These are phyloP conservation scores for Telopea speciosissima DNA, from an alignment of 177 flowering plant species.

Conservation along the genomic window DNA sequence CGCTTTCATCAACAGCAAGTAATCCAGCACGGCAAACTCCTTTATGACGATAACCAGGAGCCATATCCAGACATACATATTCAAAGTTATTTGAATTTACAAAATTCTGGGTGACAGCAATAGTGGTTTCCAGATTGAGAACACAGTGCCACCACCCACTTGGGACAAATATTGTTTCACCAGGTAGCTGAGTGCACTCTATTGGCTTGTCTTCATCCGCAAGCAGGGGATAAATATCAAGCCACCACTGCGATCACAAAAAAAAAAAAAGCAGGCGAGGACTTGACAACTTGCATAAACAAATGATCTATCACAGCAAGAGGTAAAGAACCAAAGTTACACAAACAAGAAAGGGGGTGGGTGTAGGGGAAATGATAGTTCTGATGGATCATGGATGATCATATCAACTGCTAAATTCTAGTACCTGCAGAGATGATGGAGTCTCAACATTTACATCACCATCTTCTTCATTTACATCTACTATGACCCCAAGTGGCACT, in stretches of 20 bases:
- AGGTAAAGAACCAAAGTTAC: too few relatives aligned
- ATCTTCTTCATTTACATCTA: conserved; percentile 91
- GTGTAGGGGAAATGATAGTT: too few relatives aligned
- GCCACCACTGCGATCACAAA: conserved; percentile 82
- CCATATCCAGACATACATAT: conserved; percentile 91
- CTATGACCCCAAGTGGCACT: conserved; percentile 90
- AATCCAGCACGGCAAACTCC: conserved; percentile 95
- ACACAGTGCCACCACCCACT: conserved; percentile 99
- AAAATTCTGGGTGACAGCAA: conserved; percentile 95
- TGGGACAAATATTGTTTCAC: conserved; percentile 96
- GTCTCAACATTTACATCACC: conserved; percentile 88
- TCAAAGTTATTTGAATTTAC: conserved; percentile 83
- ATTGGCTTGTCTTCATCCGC: conserved; percentile 85
- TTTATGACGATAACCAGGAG: conserved; percentile 93
- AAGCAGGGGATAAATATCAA: conserved; percentile 90
- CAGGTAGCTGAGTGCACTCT: conserved; percentile 90
- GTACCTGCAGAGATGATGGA: conserved; percentile 93
- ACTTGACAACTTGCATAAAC: not conserved
- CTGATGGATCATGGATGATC: not conserved
- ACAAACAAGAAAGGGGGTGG: too few relatives aligned
- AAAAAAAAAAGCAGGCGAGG: not conserved
- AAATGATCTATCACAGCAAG: not conserved
- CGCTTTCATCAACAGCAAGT: conserved; percentile 62
- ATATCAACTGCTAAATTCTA: not conserved
- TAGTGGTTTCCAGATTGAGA: conserved; percentile 78